Base-by-base conservation (phyloP, 176 grass and related monocot species). In the Carex myosuroides region DNA sequence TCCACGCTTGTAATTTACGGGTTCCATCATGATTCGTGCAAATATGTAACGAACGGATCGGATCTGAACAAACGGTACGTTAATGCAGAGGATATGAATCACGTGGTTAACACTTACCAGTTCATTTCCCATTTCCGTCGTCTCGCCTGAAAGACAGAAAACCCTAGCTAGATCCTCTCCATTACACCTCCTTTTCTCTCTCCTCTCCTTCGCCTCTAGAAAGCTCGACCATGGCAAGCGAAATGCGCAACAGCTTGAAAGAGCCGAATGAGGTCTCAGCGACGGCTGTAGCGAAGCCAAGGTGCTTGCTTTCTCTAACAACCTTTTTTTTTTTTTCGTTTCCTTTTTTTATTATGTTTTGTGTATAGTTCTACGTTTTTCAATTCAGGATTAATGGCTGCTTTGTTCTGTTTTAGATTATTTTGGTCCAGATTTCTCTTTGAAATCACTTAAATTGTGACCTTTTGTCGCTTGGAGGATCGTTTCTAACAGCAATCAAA, bases 141-240 rank as follows among this genome's bases (percentile, higher is more conserved):
- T 0, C 14, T 69, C 33, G 33, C 3, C 66, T 41, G 6, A 6
- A 68, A 69, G 1, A 16, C n/a, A 69, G 1, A 16, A 41, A 69
- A 69, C 66, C 66, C 66, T 69, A 69, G 67, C 16, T 33, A 41
- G 32, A 67, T 67, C 65, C 1, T 39, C 64, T 66, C 64, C 32
- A 8, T 69, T 69, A 35, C 65, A 16, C 14, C 5, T 18, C 32
- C 29, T 37, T 26, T 6, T 39, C 13, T 68, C 32, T 41, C 35
- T 70, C 6, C 67, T 41, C 35, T 20, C 35, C 7, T n/a, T 70
- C 2, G 6, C 67, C 5, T 70, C 67, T 42, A 42, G 8, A 70
- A 70, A 70, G 13, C 48, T 77, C 22, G 48, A 77, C 73, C 73
- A 56, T 77, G 48, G 16, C 73, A 17, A 77, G 73, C 22, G 73